A percentile compares a stretch with the other conserved stretches of the same genome.
phyloP scores from a whole-genome alignment of 176 grass and related monocot genomes.

The Guadua angustifolia region DNA sequence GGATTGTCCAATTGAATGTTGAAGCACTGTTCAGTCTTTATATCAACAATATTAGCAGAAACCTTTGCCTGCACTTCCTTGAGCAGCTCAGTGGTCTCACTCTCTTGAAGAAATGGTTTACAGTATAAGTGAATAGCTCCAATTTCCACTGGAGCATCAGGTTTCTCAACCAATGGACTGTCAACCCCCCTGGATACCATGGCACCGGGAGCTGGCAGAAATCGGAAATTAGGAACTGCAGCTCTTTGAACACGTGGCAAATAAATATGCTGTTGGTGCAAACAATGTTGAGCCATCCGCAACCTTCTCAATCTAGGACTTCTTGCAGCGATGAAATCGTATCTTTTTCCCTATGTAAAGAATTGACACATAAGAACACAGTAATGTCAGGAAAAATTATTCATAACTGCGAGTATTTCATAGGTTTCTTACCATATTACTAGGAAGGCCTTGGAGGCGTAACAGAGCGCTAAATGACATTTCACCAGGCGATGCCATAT shows the following conservation, averaged over 20 bases:
- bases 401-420: background rate
- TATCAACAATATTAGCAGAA: slow-evolving; percentile 61
- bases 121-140: slow-evolving; percentile 65
- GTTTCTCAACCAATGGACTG: slow-evolving; percentile 44
- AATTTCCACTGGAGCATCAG: slow-evolving; percentile 6
- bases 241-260: slow-evolving; percentile 37
- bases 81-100: slow-evolving; percentile 56
- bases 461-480: slow-evolving; percentile 33
- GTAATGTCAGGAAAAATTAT: background rate
- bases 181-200: slow-evolving; percentile 46
- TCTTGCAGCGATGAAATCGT: background rate
- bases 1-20: slow-evolving; percentile 54
- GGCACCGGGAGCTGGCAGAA: slow-evolving; percentile 10
- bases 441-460: slow-evolving; percentile 40
- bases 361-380: background rate
- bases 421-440: slow-evolving; percentile 40
- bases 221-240: slow-evolving; percentile 15
- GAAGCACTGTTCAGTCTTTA: slow-evolving; percentile 76
- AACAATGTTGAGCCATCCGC: slow-evolving; percentile 24
- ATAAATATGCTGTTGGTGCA: slow-evolving; percentile 35
- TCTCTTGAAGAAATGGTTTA: slow-evolving; percentile 71
- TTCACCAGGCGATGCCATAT: slow-evolving; percentile 51
- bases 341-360: slow-evolving; percentile 30
- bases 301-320: background rate
- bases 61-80: slow-evolving; percentile 68